Conservation (phyloP, 2,329 filamentous ascomycete species). For the Ambrosiella xylebori region DNA sequence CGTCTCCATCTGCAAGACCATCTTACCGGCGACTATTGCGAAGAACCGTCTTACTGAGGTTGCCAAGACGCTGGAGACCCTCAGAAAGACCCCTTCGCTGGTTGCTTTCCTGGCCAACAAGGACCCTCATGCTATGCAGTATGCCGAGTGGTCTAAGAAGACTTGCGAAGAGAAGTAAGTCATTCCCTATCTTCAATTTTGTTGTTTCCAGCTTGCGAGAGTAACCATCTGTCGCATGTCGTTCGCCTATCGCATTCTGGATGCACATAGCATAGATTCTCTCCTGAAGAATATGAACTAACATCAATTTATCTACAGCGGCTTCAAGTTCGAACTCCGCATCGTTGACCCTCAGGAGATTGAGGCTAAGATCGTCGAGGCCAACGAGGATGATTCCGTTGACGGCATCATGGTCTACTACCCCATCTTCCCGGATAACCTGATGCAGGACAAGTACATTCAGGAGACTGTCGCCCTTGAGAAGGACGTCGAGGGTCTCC, state of each 20-base stretch:
- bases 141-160: slow-evolving; percentile 94
- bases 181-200: neutral
- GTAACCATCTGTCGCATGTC: neutral
- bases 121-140: slow-evolving; percentile 80
- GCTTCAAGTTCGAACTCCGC: slow-evolving; percentile 76
- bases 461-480: slow-evolving; percentile 79
- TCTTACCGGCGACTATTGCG: slow-evolving; percentile 74
- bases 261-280: no score
- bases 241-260: neutral
- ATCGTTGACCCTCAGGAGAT: slow-evolving; percentile 72
- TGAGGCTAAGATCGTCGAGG: slow-evolving; percentile 71
- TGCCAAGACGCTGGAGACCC: slow-evolving; percentile 51
- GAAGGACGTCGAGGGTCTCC: slow-evolving; percentile 93
- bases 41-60: slow-evolving; percentile 68
- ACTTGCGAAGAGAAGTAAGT: slow-evolving; percentile 90
- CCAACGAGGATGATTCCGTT: slow-evolving; percentile 60
- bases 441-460: slow-evolving; percentile 79
- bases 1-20: slow-evolving; percentile 59
- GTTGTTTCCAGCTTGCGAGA: neutral
- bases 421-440: slow-evolving; percentile 72
- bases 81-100: slow-evolving; percentile 59
- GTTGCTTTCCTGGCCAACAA: slow-evolving; percentile 85
- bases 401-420: slow-evolving; percentile 97
- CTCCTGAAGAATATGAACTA: neutral
- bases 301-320: slow-evolving; percentile 37